Evolutionary conservation across 345 rosid species (phyloP).

Genomic region (Populus ilicifolia): DNA sequence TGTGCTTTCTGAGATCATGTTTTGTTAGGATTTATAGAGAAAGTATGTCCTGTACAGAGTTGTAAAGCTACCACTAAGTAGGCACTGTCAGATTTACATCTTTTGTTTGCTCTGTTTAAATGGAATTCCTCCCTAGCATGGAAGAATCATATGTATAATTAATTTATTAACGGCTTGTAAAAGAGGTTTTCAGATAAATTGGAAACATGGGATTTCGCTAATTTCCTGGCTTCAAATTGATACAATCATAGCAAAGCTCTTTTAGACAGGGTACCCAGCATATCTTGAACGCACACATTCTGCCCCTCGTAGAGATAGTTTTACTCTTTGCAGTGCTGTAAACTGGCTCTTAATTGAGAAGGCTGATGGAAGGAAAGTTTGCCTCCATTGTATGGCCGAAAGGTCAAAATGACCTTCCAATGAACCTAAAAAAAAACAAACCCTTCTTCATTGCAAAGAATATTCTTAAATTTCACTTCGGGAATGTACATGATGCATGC

Average conservation of each 20-base stretch:
- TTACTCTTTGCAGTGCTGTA: neutral
- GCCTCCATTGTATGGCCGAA: neutral
- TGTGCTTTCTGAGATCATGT: neutral
- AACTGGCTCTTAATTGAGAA: no score
- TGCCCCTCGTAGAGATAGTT: neutral
- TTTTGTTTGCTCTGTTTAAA: no score
- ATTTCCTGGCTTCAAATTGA: neutral
- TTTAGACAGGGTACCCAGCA: neutral
- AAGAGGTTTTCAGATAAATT: neutral
- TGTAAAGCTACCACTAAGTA: neutral
- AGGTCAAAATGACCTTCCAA: neutral
- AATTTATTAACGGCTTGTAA: neutral
- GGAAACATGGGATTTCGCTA: neutral
- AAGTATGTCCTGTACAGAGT: neutral
- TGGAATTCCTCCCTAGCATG: neutral
- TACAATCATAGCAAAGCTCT: neutral
- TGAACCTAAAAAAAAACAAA: neutral
- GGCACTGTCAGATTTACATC: neutral
- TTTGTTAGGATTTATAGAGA: neutral
- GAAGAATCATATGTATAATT: neutral
- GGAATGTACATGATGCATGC: no score
- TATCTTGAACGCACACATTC: neutral
- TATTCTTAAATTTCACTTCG: no score
- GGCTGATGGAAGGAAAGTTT: no score
- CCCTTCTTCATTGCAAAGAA: neutral